These are phyloP conservation scores for Buxus sempervirens DNA, from an alignment of 164 flowering plant species.

Conservation along the genomic window DNA sequence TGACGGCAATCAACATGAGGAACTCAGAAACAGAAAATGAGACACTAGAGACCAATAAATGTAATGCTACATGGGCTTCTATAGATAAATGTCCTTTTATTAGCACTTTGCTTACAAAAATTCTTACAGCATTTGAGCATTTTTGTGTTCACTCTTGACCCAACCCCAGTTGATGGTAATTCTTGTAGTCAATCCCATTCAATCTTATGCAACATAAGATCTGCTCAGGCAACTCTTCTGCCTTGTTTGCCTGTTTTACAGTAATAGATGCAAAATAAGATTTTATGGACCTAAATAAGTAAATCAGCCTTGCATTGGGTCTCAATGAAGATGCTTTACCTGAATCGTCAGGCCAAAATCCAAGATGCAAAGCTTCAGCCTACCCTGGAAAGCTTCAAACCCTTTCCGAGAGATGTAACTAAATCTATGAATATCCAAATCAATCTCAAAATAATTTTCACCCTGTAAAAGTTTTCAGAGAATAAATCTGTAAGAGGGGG, in stretches of 20 bases:
- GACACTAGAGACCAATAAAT: not conserved
- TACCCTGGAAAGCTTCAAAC: constrained; percentile 74
- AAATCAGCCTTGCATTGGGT: not conserved
- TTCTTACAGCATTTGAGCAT: not conserved
- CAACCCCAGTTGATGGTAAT: constrained; percentile 69
- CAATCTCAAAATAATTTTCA: constrained; percentile 91
- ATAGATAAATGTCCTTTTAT: not conserved
- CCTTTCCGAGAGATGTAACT: constrained; percentile 97
- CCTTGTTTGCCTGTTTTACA: constrained; percentile 75
- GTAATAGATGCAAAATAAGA: not conserved
- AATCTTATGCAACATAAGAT: constrained; percentile 78
- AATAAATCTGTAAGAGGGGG: not conserved
- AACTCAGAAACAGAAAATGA: not conserved
- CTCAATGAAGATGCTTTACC: constrained; percentile 33
- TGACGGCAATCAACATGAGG: not conserved
- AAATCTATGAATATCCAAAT: constrained; percentile 96
- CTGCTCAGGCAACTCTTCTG: constrained; percentile 94
- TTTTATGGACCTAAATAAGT: not conserved
- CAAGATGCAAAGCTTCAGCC: constrained; percentile 65
- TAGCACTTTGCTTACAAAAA: not conserved
- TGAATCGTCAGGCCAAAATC: constrained; percentile 72
- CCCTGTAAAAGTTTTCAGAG: constrained; percentile 60
- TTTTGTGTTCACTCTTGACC: constrained; percentile 30
- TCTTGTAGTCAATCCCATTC: constrained; percentile 67
- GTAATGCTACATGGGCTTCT: not conserved